phyloP scores from a whole-genome alignment of 768 basidiomycete species.

The Leucosporidium scottii region DNA sequence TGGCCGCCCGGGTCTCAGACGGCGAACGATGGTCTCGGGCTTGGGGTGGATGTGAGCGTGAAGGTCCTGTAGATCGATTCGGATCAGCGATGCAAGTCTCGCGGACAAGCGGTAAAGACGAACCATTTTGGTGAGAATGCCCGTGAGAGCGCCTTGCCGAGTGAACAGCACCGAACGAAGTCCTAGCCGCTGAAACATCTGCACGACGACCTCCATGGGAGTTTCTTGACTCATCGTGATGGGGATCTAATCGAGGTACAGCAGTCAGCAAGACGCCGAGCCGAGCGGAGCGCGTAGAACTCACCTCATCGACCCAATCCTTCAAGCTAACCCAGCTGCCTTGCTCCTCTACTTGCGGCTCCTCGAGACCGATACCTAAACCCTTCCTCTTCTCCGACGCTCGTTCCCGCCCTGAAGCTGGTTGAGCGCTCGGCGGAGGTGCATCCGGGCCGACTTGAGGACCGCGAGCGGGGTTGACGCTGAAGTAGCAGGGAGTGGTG shows the following conservation, averaged over 20 bases:
- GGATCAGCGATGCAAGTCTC: neutral
- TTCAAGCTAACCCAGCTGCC: slow-evolving; percentile 22
- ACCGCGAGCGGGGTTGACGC: neutral
- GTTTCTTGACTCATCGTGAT: slow-evolving; percentile 26
- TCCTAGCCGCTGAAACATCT: slow-evolving; percentile 35
- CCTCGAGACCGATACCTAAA: neutral
- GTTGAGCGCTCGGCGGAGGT: neutral
- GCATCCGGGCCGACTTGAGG: neutral
- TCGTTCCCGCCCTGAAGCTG: neutral
- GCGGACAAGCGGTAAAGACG: neutral
- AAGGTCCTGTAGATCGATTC: slow-evolving; percentile 9
- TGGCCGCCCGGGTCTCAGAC: neutral
- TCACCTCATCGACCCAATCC: slow-evolving; percentile 33
- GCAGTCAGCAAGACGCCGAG: neutral
- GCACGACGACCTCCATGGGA: slow-evolving; percentile 36
- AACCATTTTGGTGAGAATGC: slow-evolving; percentile 34
- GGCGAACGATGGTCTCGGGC: neutral
- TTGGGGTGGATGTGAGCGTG: slow-evolving; percentile 24
- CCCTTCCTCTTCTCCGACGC: neutral
- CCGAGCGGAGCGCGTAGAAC: neutral
- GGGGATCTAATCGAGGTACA: slow-evolving; percentile 11
- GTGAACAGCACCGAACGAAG: slow-evolving; percentile 31
- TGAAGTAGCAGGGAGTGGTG: slow-evolving; percentile 20
- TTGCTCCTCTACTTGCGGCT: neutral
- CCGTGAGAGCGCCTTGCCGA: slow-evolving; percentile 15